Evolutionary conservation across 257 asterid species (phyloP).

Genomic region (Handroanthus guayacan): DNA sequence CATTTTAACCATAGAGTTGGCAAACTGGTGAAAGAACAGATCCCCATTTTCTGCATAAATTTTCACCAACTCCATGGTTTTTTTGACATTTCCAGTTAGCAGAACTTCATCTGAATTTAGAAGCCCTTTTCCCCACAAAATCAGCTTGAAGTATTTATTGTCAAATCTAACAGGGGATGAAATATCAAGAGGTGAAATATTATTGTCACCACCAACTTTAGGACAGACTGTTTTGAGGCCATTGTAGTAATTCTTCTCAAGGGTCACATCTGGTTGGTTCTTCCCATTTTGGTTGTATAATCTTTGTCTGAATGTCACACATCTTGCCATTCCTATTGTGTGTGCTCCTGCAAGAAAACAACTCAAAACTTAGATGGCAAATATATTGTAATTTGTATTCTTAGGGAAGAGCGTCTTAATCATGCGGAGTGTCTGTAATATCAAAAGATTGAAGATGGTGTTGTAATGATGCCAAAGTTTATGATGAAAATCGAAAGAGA

Average conservation of each 20-base stretch:
- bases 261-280: slow-evolving; percentile 61
- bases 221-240: slow-evolving; percentile 66
- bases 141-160: slow-evolving; percentile 71
- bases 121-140: slow-evolving; percentile 70
- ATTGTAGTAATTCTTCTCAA: slow-evolving; percentile 61
- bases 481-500: neutral
- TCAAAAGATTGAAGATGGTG: no score
- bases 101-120: slow-evolving; percentile 74
- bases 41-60: slow-evolving; percentile 63
- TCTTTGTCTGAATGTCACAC: slow-evolving; percentile 72
- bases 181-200: slow-evolving; percentile 68
- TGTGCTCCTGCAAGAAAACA: slow-evolving; percentile 59
- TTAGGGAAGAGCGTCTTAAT: no score
- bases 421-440: no score
- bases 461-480: no score
- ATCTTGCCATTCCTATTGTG: slow-evolving; percentile 80
- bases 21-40: slow-evolving; percentile 67
- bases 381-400: neutral
- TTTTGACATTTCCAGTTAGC: slow-evolving; percentile 54
- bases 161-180: slow-evolving; percentile 77
- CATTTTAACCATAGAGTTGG: slow-evolving; percentile 76
- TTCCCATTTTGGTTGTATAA: slow-evolving; percentile 76
- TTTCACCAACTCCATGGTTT: slow-evolving; percentile 56
- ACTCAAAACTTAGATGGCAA: neutral
- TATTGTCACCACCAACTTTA: slow-evolving; percentile 69